A percentile compares a stretch with the other conserved stretches of the same genome.
These are phyloP conservation scores for Microcos paniculata DNA, from an alignment of 345 rosid genomes.

Conservation along the genomic window DNA sequence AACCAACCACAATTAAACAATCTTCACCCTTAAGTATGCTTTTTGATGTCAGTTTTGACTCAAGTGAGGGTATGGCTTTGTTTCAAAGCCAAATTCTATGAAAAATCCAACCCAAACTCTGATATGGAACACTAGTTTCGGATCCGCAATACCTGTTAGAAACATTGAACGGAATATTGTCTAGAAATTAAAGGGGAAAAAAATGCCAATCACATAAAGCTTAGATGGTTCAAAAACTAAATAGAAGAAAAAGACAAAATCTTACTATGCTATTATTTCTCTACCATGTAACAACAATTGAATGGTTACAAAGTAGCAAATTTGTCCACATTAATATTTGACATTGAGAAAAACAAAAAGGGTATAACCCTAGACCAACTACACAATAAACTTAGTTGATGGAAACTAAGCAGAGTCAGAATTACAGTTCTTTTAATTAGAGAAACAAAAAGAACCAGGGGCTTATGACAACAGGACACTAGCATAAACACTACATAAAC, in stretches of 20 bases:
- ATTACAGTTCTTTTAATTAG: constrained; percentile 9
- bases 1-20: neutral
- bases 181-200: neutral
- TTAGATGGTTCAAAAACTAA: neutral
- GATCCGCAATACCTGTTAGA: neutral
- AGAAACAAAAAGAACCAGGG: neutral
- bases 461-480: too few relatives aligned
- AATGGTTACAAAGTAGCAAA: constrained; percentile 21
- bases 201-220: neutral
- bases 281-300: constrained; percentile 23
- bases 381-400: neutral
- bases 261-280: constrained; percentile 21
- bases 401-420: constrained; percentile 3
- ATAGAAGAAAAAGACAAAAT: neutral
- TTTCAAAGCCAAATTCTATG: neutral
- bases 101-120: neutral
- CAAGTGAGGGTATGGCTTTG: neutral
- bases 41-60: neutral
- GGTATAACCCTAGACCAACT: constrained; percentile 10
- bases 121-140: neutral
- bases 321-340: neutral
- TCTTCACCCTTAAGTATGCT: neutral
- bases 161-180: neutral
- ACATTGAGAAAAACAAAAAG: neutral
- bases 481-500: constrained; percentile 8